A percentile compares a stretch with the other conserved stretches of the same genome.
Evolutionary conservation across 1,284 basidiomycete species (phyloP).

Genomic region (Caloboletus inedulis): DNA sequence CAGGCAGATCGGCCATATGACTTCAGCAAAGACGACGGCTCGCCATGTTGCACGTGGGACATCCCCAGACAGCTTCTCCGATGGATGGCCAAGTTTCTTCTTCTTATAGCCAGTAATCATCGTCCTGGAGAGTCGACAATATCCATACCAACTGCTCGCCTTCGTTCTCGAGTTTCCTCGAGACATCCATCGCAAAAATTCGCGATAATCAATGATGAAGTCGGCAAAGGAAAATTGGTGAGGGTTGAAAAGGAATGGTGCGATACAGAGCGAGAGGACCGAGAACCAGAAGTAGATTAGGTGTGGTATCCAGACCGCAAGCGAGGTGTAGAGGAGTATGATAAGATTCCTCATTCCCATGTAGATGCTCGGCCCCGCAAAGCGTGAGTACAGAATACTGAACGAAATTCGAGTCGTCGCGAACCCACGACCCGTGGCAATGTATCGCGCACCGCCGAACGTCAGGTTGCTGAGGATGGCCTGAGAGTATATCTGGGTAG

Average conservation of each 20-base stretch:
- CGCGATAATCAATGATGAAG: slow-evolving; percentile 97
- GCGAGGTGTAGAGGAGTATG: slow-evolving; percentile 83
- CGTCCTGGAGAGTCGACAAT: slow-evolving; percentile 91
- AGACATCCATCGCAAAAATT: slow-evolving; percentile 97
- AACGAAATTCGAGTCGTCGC: slow-evolving; percentile 94
- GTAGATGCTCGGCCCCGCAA: slow-evolving; percentile 97
- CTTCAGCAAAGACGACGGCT: slow-evolving; percentile 82
- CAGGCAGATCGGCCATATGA: slow-evolving; percentile 77
- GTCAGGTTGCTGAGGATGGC: slow-evolving; percentile 93
- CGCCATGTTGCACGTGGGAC: slow-evolving; percentile 88
- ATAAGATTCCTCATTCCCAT: slow-evolving; percentile 92
- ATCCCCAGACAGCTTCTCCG: slow-evolving; percentile 91
- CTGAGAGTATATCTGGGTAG: slow-evolving; percentile 95
- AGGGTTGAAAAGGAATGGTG: slow-evolving; percentile 96
- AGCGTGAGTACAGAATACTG: slow-evolving; percentile 93
- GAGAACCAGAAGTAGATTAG: slow-evolving; percentile 98
- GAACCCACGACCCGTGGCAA: slow-evolving; percentile 95
- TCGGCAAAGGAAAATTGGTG: slow-evolving; percentile 95
- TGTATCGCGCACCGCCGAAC: slow-evolving; percentile 95
- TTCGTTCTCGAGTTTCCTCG: slow-evolving; percentile 93
- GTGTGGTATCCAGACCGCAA: slow-evolving; percentile 90
- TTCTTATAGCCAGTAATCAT: slow-evolving; percentile 98
- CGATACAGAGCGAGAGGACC: slow-evolving; percentile 86
- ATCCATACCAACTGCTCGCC: slow-evolving; percentile 97
- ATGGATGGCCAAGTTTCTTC: slow-evolving; percentile 94